phyloP scores from a whole-genome alignment of 148 eudicot genomes.

The Linanthus parryae region DNA sequence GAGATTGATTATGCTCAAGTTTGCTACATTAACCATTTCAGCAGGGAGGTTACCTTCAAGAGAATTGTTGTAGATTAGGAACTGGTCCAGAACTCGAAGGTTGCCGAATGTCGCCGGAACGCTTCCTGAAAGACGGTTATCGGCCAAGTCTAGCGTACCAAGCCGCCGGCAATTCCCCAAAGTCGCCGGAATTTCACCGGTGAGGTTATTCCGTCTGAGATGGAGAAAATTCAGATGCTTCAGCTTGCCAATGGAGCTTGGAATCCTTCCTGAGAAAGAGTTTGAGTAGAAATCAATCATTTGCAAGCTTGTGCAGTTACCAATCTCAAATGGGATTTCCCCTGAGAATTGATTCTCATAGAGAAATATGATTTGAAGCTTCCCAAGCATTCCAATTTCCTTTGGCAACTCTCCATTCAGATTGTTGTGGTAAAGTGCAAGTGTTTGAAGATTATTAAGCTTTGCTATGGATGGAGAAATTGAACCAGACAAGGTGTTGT shows the following conservation, averaged over 20 bases:
- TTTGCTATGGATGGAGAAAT: slow-evolving; percentile 50
- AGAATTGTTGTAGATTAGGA: slow-evolving; percentile 83
- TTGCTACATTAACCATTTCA: slow-evolving; percentile 41
- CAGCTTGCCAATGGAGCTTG: slow-evolving; percentile 47
- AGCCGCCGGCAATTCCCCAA: slow-evolving; percentile 63
- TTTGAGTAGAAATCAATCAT: slow-evolving; percentile 85
- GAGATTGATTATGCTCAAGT: slow-evolving; percentile 68
- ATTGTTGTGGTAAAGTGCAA: slow-evolving; percentile 58
- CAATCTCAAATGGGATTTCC: slow-evolving; percentile 65
- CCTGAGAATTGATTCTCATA: slow-evolving; percentile 77
- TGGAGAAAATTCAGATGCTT: slow-evolving; percentile 61
- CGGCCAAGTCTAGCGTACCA: slow-evolving; percentile 66
- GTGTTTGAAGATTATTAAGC: slow-evolving; percentile 51
- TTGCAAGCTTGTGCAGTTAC: slow-evolving; percentile 84
- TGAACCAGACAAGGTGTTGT: slow-evolving; percentile 63
- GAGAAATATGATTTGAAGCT: slow-evolving; percentile 48
- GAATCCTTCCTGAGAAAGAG: slow-evolving; percentile 51
- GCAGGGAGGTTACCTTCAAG: slow-evolving; percentile 67
- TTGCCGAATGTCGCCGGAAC: slow-evolving; percentile 51
- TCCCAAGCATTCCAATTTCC: slow-evolving; percentile 58
- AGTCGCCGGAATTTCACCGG: slow-evolving; percentile 58
- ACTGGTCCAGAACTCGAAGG: slow-evolving; percentile 46
- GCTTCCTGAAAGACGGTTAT: slow-evolving; percentile 59
- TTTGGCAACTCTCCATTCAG: slow-evolving; percentile 51
- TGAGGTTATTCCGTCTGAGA: slow-evolving; percentile 63